Evolutionary conservation across 1,139 yeast species (phyloP).

Genomic region (Nadsonia commutata): DNA sequence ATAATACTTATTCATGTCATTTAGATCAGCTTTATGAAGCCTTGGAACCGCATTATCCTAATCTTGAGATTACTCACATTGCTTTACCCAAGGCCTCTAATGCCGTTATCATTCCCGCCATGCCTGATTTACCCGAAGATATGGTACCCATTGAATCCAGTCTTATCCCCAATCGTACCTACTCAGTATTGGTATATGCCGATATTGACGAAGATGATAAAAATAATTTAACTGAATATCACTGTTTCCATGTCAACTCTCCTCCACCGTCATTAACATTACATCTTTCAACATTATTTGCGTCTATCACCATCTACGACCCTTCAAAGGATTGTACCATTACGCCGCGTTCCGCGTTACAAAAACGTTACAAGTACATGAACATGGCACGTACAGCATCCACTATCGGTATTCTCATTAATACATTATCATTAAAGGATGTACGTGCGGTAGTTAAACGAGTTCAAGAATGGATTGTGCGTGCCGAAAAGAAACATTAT

Average conservation of each 20-base stretch:
- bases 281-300: conserved; percentile 57
- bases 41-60: conserved; percentile 8
- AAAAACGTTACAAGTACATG: conserved; percentile 74
- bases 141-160: conserved; percentile 5
- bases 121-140: background rate
- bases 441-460: conserved; percentile 49
- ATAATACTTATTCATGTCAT: conserved; percentile 17
- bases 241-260: conserved; percentile 9
- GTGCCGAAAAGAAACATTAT: conserved; percentile 81
- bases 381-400: conserved; percentile 83
- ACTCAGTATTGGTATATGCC: background rate
- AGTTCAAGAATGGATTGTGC: conserved; percentile 43
- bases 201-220: conserved; percentile 4
- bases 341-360: conserved; percentile 64
- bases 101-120: conserved; percentile 3
- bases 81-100: conserved; percentile 6
- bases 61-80: conserved; percentile 8
- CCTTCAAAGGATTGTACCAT: conserved; percentile 11
- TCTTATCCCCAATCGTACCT: conserved; percentile 1
- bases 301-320: conserved; percentile 28
- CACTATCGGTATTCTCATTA: conserved; percentile 79
- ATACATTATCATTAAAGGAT: conserved; percentile 67
- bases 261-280: conserved; percentile 74
- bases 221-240: conserved; percentile 1
- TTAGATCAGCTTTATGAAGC: conserved; percentile 11